Evolutionary conservation across 2,329 filamentous ascomycete genomes (phyloP).

Genomic region (Scorias spongiosa): DNA sequence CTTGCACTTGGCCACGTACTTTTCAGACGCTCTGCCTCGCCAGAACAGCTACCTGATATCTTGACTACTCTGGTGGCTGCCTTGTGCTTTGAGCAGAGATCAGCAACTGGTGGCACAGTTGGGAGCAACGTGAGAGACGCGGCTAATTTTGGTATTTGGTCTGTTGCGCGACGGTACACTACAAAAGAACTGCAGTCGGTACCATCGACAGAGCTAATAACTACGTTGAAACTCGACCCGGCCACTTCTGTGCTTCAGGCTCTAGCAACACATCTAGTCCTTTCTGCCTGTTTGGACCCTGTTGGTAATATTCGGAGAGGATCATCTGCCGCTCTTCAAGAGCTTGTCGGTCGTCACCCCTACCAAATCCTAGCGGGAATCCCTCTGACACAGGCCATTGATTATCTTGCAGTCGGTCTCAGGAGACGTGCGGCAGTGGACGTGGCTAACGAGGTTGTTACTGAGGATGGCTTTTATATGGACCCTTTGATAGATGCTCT

Average conservation of each 20-base stretch:
- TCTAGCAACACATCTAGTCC: slow-evolving; percentile 66
- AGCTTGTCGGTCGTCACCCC: slow-evolving; percentile 83
- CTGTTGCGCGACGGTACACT: slow-evolving; percentile 70
- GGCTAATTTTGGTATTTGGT: slow-evolving; percentile 93
- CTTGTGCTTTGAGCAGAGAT: slow-evolving; percentile 76
- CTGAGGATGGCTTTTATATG: slow-evolving; percentile 50
- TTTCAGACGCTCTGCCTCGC: slow-evolving; percentile 68
- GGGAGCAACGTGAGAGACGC: slow-evolving; percentile 89
- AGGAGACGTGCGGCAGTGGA: slow-evolving; percentile 66
- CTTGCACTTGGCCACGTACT: slow-evolving; percentile 75
- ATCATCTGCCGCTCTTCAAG: slow-evolving; percentile 83
- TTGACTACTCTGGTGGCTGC: slow-evolving; percentile 64
- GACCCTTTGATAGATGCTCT: slow-evolving; percentile 54
- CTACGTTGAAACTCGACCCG: background rate
- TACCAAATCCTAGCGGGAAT: slow-evolving; percentile 74
- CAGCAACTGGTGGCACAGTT: slow-evolving; percentile 66
- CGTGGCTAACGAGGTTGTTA: slow-evolving; percentile 54
- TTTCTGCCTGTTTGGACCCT: slow-evolving; percentile 71
- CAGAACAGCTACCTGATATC: slow-evolving; percentile 54
- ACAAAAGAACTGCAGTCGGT: slow-evolving; percentile 61
- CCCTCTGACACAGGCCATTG: slow-evolving; percentile 69
- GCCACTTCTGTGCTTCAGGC: slow-evolving; percentile 36
- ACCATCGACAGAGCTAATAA: slow-evolving; percentile 16
- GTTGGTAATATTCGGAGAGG: slow-evolving; percentile 87
- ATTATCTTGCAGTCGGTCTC: slow-evolving; percentile 88